Percentiles rank a stretch among this genome's conserved stretches.
phyloP scores from a whole-genome alignment of 2,329 filamentous ascomycete genomes.

The Zymoseptoria pseudotritici region DNA sequence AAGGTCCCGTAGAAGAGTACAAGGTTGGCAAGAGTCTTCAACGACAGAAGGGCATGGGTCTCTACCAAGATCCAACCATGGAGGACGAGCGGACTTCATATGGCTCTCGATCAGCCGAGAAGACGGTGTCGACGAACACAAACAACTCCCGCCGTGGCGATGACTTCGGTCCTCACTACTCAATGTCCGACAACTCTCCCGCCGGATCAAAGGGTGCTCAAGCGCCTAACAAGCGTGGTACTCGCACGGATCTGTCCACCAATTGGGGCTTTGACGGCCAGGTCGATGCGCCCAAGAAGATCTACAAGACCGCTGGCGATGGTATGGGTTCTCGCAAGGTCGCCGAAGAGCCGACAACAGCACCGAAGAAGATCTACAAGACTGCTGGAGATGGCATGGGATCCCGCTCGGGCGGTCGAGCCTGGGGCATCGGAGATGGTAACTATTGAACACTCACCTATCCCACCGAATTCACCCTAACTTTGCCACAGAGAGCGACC shows the following conservation, averaged over 20 bases:
- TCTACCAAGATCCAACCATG: conserved; percentile 67
- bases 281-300: conserved; percentile 21
- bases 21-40: conserved; percentile 23
- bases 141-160: conserved; percentile 67
- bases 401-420: conserved; percentile 25
- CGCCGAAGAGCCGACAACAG: conserved; percentile 2
- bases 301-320: conserved; percentile 32
- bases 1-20: conserved; percentile 41
- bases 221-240: conserved; percentile 6
- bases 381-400: conserved; percentile 53
- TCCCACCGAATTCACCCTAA: background rate
- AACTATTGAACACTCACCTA: background rate
- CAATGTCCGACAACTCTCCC: conserved; percentile 59
- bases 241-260: conserved; percentile 6
- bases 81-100: conserved; percentile 32
- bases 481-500: conserved; percentile 34
- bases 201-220: conserved; percentile 20
- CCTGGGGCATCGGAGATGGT: conserved; percentile 51
- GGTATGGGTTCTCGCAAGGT: conserved; percentile 50
- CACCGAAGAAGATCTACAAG: conserved; percentile 30
- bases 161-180: conserved; percentile 71
- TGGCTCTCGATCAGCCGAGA: conserved; percentile 30
- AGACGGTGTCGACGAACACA: conserved; percentile 63
- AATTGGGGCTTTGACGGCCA: conserved; percentile 12
- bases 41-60: conserved; percentile 58